These are phyloP conservation scores for Zymoseptoria passerinii DNA, from an alignment of 2,329 filamentous ascomycete genomes.

Conservation along the genomic window DNA sequence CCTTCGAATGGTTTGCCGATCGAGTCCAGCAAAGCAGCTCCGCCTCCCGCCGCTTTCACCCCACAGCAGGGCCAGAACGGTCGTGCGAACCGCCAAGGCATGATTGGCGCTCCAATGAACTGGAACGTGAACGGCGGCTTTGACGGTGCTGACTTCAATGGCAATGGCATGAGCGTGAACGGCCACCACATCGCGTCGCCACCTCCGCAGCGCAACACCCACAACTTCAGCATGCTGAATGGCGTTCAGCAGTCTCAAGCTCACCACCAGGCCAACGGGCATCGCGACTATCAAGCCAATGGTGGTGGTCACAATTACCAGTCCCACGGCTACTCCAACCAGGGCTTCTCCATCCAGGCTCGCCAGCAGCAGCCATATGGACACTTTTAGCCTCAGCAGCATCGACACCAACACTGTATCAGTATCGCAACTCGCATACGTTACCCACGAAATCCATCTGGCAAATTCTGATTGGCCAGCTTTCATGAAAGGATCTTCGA, in stretches of 20 bases:
- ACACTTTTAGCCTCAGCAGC: conserved; percentile 17
- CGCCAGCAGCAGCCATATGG: conserved; percentile 16
- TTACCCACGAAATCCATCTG: background rate
- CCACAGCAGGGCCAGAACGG: background rate
- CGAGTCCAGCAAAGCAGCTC: background rate
- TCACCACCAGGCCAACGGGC: conserved; percentile 10
- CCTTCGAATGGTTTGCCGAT: conserved; percentile 19
- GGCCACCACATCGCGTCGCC: conserved; percentile 21
- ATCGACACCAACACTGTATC: conserved; percentile 8
- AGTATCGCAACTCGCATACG: conserved; percentile 10
- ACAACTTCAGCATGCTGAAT: conserved; percentile 16
- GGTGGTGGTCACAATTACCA: conserved; percentile 4
- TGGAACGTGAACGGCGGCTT: conserved; percentile 13
- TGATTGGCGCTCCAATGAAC: conserved; percentile 20
- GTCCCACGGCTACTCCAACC: conserved; percentile 14
- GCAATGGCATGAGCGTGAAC: conserved; percentile 12
- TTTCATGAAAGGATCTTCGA: background rate
- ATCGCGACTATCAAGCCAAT: conserved; percentile 1
- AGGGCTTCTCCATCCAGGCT: conserved; percentile 13
- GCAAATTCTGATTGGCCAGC: background rate
- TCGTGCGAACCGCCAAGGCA: conserved; percentile 24
- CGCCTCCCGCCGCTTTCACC: conserved; percentile 1
- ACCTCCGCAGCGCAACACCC: conserved; percentile 23
- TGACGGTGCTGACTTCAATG: conserved; percentile 7
- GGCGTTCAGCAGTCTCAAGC: conserved; percentile 11